Evolutionary conservation across 1,284 basidiomycete genomes (phyloP).

Genomic region (Sporisorium scitamineum): DNA sequence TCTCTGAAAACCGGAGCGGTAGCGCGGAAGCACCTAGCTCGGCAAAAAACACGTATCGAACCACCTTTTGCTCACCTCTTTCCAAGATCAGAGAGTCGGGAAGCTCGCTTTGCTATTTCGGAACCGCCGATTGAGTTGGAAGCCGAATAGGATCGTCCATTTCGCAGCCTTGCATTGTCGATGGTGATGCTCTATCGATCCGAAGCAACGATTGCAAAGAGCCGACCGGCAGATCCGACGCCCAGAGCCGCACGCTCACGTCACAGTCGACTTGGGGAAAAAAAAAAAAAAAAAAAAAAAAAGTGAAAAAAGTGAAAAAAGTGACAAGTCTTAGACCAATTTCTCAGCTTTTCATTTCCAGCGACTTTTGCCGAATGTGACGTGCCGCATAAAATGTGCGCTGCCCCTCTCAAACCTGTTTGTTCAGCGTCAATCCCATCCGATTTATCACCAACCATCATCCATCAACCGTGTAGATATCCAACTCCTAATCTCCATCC

Average conservation of each 20-base stretch:
- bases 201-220: too few relatives aligned
- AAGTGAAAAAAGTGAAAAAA: background rate
- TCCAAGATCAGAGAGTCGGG: too few relatives aligned
- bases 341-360: background rate
- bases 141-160: too few relatives aligned
- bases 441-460: slow-evolving; percentile 1
- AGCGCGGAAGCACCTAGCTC: background rate
- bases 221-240: too few relatives aligned
- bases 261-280: background rate
- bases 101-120: too few relatives aligned
- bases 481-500: slow-evolving; percentile 2
- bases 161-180: too few relatives aligned
- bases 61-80: too few relatives aligned
- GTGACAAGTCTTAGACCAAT: slow-evolving; percentile 10
- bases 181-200: too few relatives aligned
- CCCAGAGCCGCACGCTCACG: slow-evolving; percentile 11
- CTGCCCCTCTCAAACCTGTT: background rate
- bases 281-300: background rate
- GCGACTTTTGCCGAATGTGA: background rate
- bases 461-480: background rate
- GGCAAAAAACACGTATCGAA: too few relatives aligned
- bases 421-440: background rate
- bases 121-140: too few relatives aligned
- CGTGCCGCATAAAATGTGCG: background rate
- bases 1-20: too few relatives aligned